Evolutionary conservation across 148 eudicot species (phyloP), one percentile per base, ranked within the genome.

Genomic region (Amaranthus palmeri): DNA sequence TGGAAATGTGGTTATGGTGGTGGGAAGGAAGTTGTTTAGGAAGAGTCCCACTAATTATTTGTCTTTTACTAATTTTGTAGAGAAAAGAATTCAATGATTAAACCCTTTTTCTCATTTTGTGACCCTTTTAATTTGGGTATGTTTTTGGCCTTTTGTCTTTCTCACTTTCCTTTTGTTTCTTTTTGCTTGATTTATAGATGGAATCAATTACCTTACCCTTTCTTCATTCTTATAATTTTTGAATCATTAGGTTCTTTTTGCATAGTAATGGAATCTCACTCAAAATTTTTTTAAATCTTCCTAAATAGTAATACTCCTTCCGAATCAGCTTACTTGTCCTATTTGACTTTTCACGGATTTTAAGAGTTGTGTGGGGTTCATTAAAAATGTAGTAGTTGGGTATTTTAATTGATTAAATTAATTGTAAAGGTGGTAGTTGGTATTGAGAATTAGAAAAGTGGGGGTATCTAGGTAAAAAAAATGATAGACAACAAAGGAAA

Each of bases 1-100:
- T 49, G 61, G 9, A 17, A 68, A 61, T 61, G 60, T 67, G 77
- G 47, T 69, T n/a, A 50, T 40, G 36, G 61, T 65, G 69, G 52
- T 65, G 68, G 80, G 66, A 73, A 11, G 54, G 54, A 65, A 45
- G 46, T 25, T 63, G 55, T 70, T 58, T 8, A 44, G 71, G 56
- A 68, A 43, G 76, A 79, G 86, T 88, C 80, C 78, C 85, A 84
- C 86, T 71, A 46, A 80, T 77, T 72, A 67, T 42, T 83, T 83
- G 88, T 86, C 84, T 80, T 71, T 73, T 72, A 62, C 66, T 48
- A 50, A 15, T 71, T 77, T 57, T 80, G 66, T 54, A 67, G 69
- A 5, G 61, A 7, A 53, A 54, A 53, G 12, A 76, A 15, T 44
- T 72, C 61, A 72, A 82, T 82, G 74, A 72, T 79, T 44, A 78